Base-by-base conservation (phyloP, 192 early-diverging fungal genomes). In the Obelidium mucronatum region DNA sequence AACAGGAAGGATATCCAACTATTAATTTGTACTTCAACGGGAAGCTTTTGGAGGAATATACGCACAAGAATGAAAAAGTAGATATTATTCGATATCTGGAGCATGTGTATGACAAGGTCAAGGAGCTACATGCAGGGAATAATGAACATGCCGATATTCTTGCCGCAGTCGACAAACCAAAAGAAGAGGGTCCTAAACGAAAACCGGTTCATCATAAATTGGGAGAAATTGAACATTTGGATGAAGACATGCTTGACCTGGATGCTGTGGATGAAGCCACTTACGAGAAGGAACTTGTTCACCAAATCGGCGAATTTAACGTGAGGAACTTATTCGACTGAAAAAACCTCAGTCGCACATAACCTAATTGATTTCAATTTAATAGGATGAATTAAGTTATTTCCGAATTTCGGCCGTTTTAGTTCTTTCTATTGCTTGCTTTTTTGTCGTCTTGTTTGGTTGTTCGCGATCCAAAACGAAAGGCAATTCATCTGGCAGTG, bases 181-280 rank as follows among this genome's bases (percentile, higher is more conserved):
- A 53, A 40, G 58, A 60, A 26, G 40, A 31, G 17, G 67, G 26
- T 15, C 67, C 67, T 15, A 35, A 24, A 11, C n/a, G 67, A 24
- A 26, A 48, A 35, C 67, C 67, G 22, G 36, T 69, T 28, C 67
- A 69, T 54, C 30, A 69, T n/a, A 24, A 69, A 30, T 19, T 69
- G 2, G 67, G 36, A 33, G 11, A 35, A 33, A 69, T 69, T 33
- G 26, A 69, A 26, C 67, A 69, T 24, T 52, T 69, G 42, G 67
- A 69, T 30, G 67, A 69, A 17, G 36, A 69, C 30, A 69, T 69
- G 67, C 42, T 69, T 13, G 67, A 69, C 30, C 11, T 52, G 11
- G 67, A 69, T 35, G 30, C n/a, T 17, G 67, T 69, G 24, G 67
- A 69, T 40, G 67, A 69, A 30, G 44, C n/a, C 11, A 24, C 22